Conservation (phyloP, 176 grass and related monocot genomes). For the Cenchrus americanus region DNA sequence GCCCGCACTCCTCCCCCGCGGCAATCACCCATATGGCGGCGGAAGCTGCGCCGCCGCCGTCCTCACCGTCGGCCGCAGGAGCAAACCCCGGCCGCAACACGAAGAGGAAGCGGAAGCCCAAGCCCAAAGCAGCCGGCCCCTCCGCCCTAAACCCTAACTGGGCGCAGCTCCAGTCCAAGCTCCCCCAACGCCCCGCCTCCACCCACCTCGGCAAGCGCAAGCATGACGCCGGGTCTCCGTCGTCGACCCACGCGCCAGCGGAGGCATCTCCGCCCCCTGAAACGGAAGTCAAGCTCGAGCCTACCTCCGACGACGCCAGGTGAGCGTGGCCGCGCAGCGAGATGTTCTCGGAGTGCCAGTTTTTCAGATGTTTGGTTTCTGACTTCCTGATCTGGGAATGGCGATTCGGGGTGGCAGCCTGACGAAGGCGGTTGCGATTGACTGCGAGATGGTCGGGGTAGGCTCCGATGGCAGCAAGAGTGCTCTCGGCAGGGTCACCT, state of each 20-base stretch:
- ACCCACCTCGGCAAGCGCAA: slow-evolving; percentile 52
- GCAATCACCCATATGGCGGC: slow-evolving; percentile 53
- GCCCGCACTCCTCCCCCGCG: background rate
- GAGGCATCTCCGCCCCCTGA: slow-evolving; percentile 19
- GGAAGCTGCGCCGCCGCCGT: slow-evolving; percentile 13
- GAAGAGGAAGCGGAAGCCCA: slow-evolving; percentile 46
- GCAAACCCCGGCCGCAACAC: slow-evolving; percentile 28
- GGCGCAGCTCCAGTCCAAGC: slow-evolving; percentile 83
- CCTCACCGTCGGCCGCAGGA: slow-evolving; percentile 22
- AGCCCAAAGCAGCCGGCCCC: slow-evolving; percentile 22
- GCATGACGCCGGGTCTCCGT: slow-evolving; percentile 15
- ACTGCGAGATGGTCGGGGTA: slow-evolving; percentile 96
- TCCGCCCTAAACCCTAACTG: slow-evolving; percentile 81
- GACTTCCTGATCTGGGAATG: slow-evolving; percentile 24
- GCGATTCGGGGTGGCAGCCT: slow-evolving; percentile 50
- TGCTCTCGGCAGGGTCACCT: slow-evolving; percentile 78
- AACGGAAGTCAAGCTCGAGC: slow-evolving; percentile 48
- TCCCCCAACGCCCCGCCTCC: slow-evolving; percentile 46
- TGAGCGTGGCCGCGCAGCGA: slow-evolving; percentile 4
- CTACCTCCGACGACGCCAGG: slow-evolving; percentile 74
- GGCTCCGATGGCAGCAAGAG: slow-evolving; percentile 67
- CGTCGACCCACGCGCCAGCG: slow-evolving; percentile 26
- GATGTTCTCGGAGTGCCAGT: background rate
- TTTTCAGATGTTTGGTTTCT: slow-evolving; percentile 41
- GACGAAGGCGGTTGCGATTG: slow-evolving; percentile 75